Evolutionary conservation across 306 rosid genomes (phyloP).

Genomic region (Geum urbanum): DNA sequence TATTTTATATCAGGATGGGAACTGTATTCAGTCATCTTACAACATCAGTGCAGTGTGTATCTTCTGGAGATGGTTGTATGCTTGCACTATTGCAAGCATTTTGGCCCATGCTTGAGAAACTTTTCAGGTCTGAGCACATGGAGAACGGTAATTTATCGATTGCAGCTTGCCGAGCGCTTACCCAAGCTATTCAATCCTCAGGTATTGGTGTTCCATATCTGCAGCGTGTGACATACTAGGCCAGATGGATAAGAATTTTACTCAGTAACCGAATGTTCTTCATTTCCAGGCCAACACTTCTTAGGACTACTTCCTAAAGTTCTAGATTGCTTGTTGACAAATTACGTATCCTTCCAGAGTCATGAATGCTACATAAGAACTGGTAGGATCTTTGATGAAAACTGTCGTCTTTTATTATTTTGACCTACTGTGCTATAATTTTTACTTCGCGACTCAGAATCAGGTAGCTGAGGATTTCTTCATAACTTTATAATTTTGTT

Average conservation of each 20-base stretch:
- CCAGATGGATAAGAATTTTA: not conserved
- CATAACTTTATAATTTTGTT: not conserved
- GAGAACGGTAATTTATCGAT: constrained; percentile 74
- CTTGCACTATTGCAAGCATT: constrained; percentile 63
- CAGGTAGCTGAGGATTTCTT: not conserved
- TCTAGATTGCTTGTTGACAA: constrained; percentile 75
- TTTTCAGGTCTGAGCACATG: constrained; percentile 79
- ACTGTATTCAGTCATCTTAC: constrained; percentile 84
- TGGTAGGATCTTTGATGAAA: constrained; percentile 43
- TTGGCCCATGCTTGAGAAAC: constrained; percentile 91
- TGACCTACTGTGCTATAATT: not conserved
- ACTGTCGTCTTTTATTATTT: not conserved
- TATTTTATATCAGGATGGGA: constrained; percentile 68
- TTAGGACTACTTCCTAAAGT: constrained; percentile 67
- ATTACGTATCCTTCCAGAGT: constrained; percentile 74
- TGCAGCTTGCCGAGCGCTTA: constrained; percentile 95
- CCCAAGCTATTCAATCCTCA: constrained; percentile 86
- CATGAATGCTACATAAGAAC: constrained; percentile 93
- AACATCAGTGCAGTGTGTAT: constrained; percentile 44
- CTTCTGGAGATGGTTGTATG: constrained; percentile 67
- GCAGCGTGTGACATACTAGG: not conserved
- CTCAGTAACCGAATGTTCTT: constrained; percentile 13
- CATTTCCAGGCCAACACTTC: constrained; percentile 77
- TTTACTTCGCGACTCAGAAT: constrained; percentile 5
- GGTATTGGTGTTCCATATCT: constrained; percentile 36